Conservation (phyloP, 495 filamentous ascomycete genomes). For the Lineolata rhizophorae region DNA sequence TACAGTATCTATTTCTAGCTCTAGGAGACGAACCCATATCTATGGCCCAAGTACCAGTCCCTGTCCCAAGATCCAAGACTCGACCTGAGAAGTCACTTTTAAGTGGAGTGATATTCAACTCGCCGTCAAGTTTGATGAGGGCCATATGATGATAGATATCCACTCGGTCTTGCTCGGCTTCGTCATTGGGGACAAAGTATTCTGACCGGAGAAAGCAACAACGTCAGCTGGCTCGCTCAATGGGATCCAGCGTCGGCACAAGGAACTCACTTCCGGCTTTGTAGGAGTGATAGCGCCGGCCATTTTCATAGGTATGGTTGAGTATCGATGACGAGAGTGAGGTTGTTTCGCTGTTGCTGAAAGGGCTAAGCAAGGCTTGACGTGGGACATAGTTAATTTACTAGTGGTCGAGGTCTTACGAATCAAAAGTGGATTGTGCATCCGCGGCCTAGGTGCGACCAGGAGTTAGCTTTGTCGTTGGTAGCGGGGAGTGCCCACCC, state of each 20-base stretch:
- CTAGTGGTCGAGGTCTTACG: no score
- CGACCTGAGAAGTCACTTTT: conserved; percentile 11
- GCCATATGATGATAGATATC: conserved; percentile 10
- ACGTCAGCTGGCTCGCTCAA: no score
- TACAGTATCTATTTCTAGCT: background rate
- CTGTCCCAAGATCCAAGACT: conserved; percentile 16
- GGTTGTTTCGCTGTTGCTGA: no score
- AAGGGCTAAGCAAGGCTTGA: no score
- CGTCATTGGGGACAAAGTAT: conserved; percentile 11
- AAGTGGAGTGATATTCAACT: conserved; percentile 13
- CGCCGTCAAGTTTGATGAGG: conserved; percentile 12
- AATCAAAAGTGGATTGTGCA: no score
- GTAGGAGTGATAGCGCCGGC: conserved; percentile 15
- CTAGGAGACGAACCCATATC: conserved; percentile 2
- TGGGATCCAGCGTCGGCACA: background rate
- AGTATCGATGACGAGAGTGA: background rate
- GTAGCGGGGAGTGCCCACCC: no score
- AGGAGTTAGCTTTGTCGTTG: no score
- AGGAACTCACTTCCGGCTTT: background rate
- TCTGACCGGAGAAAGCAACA: no score
- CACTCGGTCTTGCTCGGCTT: background rate
- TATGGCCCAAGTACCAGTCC: conserved; percentile 18
- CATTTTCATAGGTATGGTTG: conserved; percentile 15
- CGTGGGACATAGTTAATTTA: no score
- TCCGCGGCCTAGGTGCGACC: no score